Percentiles rank a stretch among this genome's conserved stretches.
phyloP scores from a whole-genome alignment of 164 flowering plant species.

The Warburgia ugandensis region DNA sequence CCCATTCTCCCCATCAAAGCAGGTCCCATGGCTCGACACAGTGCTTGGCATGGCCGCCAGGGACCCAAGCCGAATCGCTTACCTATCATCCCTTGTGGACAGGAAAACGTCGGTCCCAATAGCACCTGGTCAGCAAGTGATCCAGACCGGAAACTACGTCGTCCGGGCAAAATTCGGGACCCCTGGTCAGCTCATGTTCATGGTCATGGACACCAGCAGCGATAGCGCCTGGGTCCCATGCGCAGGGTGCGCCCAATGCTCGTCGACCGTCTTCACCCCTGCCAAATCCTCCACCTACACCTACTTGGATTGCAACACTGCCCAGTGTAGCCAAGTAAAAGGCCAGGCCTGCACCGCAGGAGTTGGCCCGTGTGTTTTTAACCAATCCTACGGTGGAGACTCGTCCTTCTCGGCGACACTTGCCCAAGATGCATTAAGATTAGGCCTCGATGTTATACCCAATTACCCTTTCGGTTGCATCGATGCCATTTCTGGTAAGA shows the following conservation, averaged over 20 bases:
- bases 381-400: constrained; percentile 74
- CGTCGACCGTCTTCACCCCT: constrained; percentile 41
- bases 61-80: constrained; percentile 52
- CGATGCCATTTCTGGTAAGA: constrained; percentile 36
- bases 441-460: constrained; percentile 43
- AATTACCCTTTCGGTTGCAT: constrained; percentile 71
- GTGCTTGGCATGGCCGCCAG: constrained; percentile 69
- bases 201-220: constrained; percentile 83
- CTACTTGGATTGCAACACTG: constrained; percentile 42
- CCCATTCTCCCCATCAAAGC: constrained; percentile 51
- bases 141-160: constrained; percentile 63
- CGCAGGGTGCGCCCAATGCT: constrained; percentile 64
- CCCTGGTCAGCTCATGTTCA: constrained; percentile 79
- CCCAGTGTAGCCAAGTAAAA: constrained; percentile 56
- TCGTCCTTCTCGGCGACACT: constrained; percentile 62
- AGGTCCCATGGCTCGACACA: constrained; percentile 38
- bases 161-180: constrained; percentile 70
- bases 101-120: constrained; percentile 49
- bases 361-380: constrained; percentile 48
- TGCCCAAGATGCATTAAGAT: constrained; percentile 42
- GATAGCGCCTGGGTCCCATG: constrained; percentile 81
- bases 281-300: constrained; percentile 44
- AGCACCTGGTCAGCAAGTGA: constrained; percentile 62
- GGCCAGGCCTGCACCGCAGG: constrained; percentile 53
- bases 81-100: constrained; percentile 43